phyloP scores from a whole-genome alignment of 2,329 filamentous ascomycete genomes.

The Colletotrichum endophyticum region DNA sequence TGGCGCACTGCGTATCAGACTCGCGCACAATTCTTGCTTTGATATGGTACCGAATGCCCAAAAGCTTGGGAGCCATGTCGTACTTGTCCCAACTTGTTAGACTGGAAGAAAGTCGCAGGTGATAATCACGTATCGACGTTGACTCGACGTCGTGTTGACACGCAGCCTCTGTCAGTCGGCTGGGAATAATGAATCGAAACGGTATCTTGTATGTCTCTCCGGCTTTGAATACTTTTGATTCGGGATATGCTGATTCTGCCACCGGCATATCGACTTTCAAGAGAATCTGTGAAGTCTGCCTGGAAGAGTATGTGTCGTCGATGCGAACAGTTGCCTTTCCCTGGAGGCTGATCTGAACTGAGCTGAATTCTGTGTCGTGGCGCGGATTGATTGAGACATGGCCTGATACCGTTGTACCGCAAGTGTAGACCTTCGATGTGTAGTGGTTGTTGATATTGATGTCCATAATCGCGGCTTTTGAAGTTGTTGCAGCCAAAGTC shows the following conservation, averaged over 20 bases:
- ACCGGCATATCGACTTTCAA: constrained; percentile 62
- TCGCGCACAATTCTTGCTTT: constrained; percentile 46
- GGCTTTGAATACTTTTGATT: constrained; percentile 49
- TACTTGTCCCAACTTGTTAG: constrained; percentile 57
- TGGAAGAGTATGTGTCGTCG: constrained; percentile 53
- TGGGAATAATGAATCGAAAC: constrained; percentile 62
- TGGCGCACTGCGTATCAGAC: constrained; percentile 24
- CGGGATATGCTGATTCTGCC: constrained; percentile 48
- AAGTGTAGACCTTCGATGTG: constrained; percentile 59
- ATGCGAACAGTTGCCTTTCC: constrained; percentile 54
- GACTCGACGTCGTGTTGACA: constrained; percentile 56
- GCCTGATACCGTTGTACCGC: constrained; percentile 55
- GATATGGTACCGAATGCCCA: constrained; percentile 56
- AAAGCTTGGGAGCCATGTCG: constrained; percentile 59
- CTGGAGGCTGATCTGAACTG: constrained; percentile 56
- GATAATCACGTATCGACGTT: constrained; percentile 50
- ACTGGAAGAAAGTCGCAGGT: constrained; percentile 57
- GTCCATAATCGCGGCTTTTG: constrained; percentile 37
- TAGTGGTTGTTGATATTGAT: constrained; percentile 59
- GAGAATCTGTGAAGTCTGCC: constrained; percentile 54
- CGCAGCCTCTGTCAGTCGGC: constrained; percentile 58
- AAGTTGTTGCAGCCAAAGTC: not conserved
- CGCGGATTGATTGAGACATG: constrained; percentile 48
- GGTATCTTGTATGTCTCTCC: constrained; percentile 53
- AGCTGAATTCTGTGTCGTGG: constrained; percentile 52